Percentiles rank a stretch among this genome's conserved stretches.
phyloP scores from a whole-genome alignment of 2,329 filamentous ascomycete genomes.

The Penicillium fuscoglaucum region DNA sequence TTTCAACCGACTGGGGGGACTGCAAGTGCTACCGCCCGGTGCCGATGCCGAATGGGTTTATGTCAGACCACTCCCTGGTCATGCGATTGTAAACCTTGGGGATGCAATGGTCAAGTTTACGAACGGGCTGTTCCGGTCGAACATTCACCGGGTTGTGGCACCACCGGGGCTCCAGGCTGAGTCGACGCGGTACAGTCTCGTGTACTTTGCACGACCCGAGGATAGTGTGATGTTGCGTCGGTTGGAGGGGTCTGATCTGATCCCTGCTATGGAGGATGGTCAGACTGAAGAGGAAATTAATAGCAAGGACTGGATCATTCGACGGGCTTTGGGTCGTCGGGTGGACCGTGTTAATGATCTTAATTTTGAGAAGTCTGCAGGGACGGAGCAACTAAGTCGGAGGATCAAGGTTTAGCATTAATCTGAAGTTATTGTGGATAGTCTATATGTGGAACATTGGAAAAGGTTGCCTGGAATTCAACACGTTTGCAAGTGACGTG shows the following conservation, averaged over 20 bases:
- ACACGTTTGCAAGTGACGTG: not conserved
- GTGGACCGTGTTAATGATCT: slow-evolving; percentile 29
- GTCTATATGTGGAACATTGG: not conserved
- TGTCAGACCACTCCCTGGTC: slow-evolving; percentile 52
- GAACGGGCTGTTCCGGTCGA: slow-evolving; percentile 42
- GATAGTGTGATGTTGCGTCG: slow-evolving; percentile 49
- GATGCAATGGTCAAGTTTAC: slow-evolving; percentile 49
- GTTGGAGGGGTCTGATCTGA: slow-evolving; percentile 37
- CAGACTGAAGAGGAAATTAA: slow-evolving; percentile 39
- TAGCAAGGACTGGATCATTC: slow-evolving; percentile 47
- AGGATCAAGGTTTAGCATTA: slow-evolving; percentile 27
- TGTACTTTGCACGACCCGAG: slow-evolving; percentile 56
- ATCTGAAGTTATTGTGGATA: too few relatives aligned
- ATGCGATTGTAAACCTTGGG: slow-evolving; percentile 48
- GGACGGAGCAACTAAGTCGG: slow-evolving; percentile 39
- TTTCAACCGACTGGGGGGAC: slow-evolving; percentile 57
- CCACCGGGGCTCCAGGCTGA: slow-evolving; percentile 51
- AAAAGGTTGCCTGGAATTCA: not conserved
- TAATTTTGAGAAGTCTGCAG: slow-evolving; percentile 35
- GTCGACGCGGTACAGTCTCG: slow-evolving; percentile 52
- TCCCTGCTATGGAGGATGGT: slow-evolving; percentile 34
- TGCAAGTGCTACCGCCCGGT: slow-evolving; percentile 53
- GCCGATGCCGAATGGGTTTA: slow-evolving; percentile 51
- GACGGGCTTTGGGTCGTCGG: slow-evolving; percentile 40
- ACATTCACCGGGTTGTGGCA: slow-evolving; percentile 53